Percentiles rank a stretch among this genome's conserved stretches.
phyloP scores from a whole-genome alignment of 1,284 basidiomycete species.

The Polyporus tsugae region DNA sequence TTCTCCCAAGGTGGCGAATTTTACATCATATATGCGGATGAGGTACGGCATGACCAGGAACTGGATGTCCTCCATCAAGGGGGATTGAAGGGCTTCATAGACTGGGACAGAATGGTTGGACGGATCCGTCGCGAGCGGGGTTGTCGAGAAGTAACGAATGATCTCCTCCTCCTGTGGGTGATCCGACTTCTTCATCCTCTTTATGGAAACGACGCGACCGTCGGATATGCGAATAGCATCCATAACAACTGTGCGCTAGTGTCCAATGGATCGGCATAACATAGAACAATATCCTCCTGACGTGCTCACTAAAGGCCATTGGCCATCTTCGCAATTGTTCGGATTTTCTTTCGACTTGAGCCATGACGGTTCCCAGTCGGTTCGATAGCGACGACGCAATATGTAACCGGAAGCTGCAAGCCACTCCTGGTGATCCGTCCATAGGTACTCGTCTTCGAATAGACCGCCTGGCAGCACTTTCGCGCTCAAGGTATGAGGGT shows the following conservation, averaged over 20 bases:
- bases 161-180: conserved; percentile 28
- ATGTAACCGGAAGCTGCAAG: conserved; percentile 26
- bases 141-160: conserved; percentile 27
- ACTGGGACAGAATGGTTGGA: conserved; percentile 40
- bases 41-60: conserved; percentile 42
- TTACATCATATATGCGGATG: conserved; percentile 29
- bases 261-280: background rate
- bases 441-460: conserved; percentile 10
- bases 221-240: conserved; percentile 2
- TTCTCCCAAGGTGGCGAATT: conserved; percentile 38
- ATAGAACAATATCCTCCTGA: background rate
- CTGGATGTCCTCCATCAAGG: conserved; percentile 20
- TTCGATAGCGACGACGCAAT: conserved; percentile 29
- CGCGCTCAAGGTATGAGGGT: background rate
- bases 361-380: conserved; percentile 30
- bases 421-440: conserved; percentile 25
- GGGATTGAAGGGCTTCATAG: conserved; percentile 35
- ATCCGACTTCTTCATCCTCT: background rate
- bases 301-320: background rate
- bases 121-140: conserved; percentile 29
- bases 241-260: background rate
- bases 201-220: background rate
- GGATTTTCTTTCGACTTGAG: conserved; percentile 1
- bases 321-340: background rate
- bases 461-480: background rate